Evolutionary conservation across 163 green algal species (phyloP).

Genomic region (Coccomyxa subellipsoidea): DNA sequence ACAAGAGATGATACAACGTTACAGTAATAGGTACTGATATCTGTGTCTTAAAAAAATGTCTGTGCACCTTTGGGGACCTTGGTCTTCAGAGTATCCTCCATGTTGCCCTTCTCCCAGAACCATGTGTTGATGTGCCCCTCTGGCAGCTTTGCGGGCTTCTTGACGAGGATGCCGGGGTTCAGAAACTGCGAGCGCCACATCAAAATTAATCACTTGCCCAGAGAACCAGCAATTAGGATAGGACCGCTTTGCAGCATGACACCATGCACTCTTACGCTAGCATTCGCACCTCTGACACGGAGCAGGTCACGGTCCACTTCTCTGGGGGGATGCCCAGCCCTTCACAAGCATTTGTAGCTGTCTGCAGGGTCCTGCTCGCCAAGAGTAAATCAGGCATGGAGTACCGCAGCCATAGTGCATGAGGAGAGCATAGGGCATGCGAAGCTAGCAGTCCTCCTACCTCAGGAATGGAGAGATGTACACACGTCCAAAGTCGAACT

Average conservation of each 20-base stretch:
- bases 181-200: constrained; percentile 16
- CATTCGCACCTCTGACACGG: constrained; percentile 17
- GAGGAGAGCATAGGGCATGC: no score
- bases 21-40: background rate
- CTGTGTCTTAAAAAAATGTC: background rate
- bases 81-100: constrained; percentile 8
- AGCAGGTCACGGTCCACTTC: constrained; percentile 21
- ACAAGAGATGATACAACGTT: background rate
- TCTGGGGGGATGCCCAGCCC: constrained; percentile 16
- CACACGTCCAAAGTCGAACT: constrained; percentile 18
- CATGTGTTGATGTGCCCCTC: constrained; percentile 27
- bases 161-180: constrained; percentile 29
- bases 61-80: background rate
- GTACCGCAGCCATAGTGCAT: no score
- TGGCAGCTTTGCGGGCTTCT: constrained; percentile 23
- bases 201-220: background rate
- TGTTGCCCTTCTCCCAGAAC: constrained; percentile 23
- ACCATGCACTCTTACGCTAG: background rate
- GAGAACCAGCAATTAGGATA: background rate
- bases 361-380: constrained; percentile 31
- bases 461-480: constrained; percentile 27
- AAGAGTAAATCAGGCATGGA: no score
- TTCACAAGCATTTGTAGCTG: constrained; percentile 14
- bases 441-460: background rate
- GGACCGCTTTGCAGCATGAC: background rate